Base-by-base conservation (phyloP, 2,329 filamentous ascomycete genomes). In the Nemania diffusa region DNA sequence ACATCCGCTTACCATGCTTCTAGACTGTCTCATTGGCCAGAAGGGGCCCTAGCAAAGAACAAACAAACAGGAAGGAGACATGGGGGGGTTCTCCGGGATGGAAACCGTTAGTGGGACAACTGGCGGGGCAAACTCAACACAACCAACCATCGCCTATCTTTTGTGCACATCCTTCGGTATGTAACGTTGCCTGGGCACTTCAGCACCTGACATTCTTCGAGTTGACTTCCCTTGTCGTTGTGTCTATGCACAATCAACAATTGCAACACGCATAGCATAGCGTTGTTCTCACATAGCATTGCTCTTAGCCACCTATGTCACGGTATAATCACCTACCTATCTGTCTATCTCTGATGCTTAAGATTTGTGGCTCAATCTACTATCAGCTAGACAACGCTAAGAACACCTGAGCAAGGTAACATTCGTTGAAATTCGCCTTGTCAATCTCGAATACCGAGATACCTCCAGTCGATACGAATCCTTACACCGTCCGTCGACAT, bases 101-200 rank as follows among this genome's bases (percentile, higher is more conserved):
- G 20, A 20, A 27, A 15, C 15, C 44, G 44, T 53, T 17, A 58
- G 65, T 68, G 62, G 65, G 57, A 5, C 57, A 26, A 65, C 46
- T 62, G n/a, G 57, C 53, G 62, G 65, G 52, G 52, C 56, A 57
- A n/a, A 20, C 26, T 29, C 22, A 42, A 20, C 26, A 40, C 22
- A 42, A 40, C 48, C 53, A 46, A 55, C 29, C 53, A 48, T 50
- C 27, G 58, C 56, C 20, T 56, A 56, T 56, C 52, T 40, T 15
- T 56, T 26, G 27, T 48, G 55, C 46, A 60, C 29, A 5, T 37
- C 37, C 20, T 32, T 53, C 26, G 37, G 56, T 65, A 75, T 75
- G 73, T 75, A 75, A 75, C 73, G 73, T 75, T 75, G 73, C 73
- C 70, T 57, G 61, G 46, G 44, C 57, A 34, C 26, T 34, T 42